A percentile compares a stretch with the other conserved stretches of the same genome.
These are phyloP conservation scores for Sporothrix luriei DNA, from an alignment of 2,329 filamentous ascomycete genomes.

Conservation along the genomic window DNA sequence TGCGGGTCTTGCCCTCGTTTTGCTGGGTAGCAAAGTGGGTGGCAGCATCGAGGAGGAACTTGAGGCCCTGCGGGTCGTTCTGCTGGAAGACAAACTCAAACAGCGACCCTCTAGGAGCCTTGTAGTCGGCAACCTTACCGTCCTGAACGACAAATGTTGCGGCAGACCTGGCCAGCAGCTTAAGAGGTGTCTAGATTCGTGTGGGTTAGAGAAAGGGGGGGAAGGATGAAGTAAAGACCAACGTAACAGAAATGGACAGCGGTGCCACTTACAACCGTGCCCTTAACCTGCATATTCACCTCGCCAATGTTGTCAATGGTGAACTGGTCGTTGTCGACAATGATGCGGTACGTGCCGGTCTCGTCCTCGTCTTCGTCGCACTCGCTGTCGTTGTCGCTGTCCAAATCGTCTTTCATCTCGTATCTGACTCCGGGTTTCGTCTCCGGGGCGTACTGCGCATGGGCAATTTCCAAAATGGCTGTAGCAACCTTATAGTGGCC, in stretches of 20 bases:
- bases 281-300: constrained; percentile 68
- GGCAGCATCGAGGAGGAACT: constrained; percentile 59
- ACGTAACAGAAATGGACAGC: too few species aligned
- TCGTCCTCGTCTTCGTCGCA: constrained; percentile 43
- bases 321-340: constrained; percentile 67
- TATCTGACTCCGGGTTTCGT: constrained; percentile 57
- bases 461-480: constrained; percentile 69
- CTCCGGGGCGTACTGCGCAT: constrained; percentile 65
- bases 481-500: constrained; percentile 66
- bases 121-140: constrained; percentile 39
- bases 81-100: constrained; percentile 53
- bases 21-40: constrained; percentile 49
- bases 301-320: constrained; percentile 77
- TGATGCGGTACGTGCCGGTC: constrained; percentile 53
- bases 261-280: constrained; percentile 45
- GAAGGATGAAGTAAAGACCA: background rate
- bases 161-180: constrained; percentile 51
- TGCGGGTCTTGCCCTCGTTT: constrained; percentile 44
- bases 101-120: constrained; percentile 37
- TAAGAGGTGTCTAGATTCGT: constrained; percentile 49
- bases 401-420: constrained; percentile 47
- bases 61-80: constrained; percentile 58
- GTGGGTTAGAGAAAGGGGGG: background rate
- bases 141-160: constrained; percentile 44
- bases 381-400: constrained; percentile 45